These are phyloP conservation scores for Podila epigama DNA, from an alignment of 192 early-diverging fungal genomes.

Conservation along the genomic window DNA sequence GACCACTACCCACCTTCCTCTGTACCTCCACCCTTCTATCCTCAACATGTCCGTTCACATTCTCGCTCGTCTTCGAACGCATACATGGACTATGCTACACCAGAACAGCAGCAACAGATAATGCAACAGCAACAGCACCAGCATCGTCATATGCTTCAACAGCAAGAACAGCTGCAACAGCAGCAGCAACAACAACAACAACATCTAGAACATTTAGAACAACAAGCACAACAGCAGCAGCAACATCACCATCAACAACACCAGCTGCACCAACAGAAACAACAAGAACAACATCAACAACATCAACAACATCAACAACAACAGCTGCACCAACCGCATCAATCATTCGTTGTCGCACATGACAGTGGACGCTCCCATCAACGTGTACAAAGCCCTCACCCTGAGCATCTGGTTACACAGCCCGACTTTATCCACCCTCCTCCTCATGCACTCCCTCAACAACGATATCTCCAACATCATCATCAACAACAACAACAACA, in stretches of 20 bases:
- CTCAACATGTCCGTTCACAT: slow-evolving; percentile 19
- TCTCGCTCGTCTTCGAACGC: slow-evolving; percentile 22
- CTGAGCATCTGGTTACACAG: slow-evolving; percentile 1
- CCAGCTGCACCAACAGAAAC: not conserved
- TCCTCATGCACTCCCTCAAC: not conserved
- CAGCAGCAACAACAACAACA: too few relatives aligned
- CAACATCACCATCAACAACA: not conserved
- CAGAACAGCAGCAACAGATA: not conserved
- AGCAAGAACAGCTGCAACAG: not conserved
- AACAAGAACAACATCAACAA: not conserved
- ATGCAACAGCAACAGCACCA: not conserved
- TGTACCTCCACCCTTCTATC: not conserved
- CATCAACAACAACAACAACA: not conserved
- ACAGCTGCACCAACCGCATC: not conserved
- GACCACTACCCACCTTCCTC: not conserved
- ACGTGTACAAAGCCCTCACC: not conserved
- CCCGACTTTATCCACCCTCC: not conserved
- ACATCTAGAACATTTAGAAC: too few relatives aligned
- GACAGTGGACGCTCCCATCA: not conserved
- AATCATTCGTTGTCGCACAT: not conserved
- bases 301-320: not conserved
- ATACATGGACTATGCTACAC: not conserved
- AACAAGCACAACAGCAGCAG: too few relatives aligned
- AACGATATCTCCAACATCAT: not conserved
- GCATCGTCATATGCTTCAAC: not conserved